These are phyloP conservation scores for Hypoxylon rickii DNA, from an alignment of 495 filamentous ascomycete genomes.

Conservation along the genomic window DNA sequence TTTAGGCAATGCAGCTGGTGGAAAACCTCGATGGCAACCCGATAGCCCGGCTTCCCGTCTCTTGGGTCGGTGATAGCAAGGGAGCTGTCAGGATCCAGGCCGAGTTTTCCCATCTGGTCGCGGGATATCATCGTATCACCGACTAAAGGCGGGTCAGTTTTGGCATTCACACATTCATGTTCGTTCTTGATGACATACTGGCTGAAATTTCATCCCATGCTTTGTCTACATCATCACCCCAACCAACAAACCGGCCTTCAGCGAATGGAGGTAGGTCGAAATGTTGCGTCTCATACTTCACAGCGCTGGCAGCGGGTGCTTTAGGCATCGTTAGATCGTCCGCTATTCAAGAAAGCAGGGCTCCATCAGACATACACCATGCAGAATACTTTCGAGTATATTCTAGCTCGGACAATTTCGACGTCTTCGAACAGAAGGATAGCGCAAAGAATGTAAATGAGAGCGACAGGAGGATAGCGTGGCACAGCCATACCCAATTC, in stretches of 20 bases:
- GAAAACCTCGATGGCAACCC: slow-evolving; percentile 60
- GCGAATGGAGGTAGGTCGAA: slow-evolving; percentile 48
- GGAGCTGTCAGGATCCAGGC: slow-evolving; percentile 48
- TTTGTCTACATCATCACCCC: slow-evolving; percentile 49
- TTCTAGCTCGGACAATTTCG: slow-evolving; percentile 33
- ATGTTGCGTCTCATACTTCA: slow-evolving; percentile 49
- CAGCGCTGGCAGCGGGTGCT: slow-evolving; percentile 52
- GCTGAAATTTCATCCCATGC: slow-evolving; percentile 52
- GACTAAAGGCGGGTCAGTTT: slow-evolving; percentile 29
- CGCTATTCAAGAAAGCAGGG: background rate
- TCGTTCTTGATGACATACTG: slow-evolving; percentile 33
- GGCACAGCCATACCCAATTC: slow-evolving; percentile 51
- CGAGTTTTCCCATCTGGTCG: slow-evolving; percentile 52
- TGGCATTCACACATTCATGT: background rate
- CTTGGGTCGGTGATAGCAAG: slow-evolving; percentile 54
- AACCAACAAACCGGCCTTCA: slow-evolving; percentile 49
- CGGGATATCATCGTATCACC: slow-evolving; percentile 57
- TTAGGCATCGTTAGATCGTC: slow-evolving; percentile 22
- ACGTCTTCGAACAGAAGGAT: slow-evolving; percentile 42
- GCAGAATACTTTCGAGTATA: slow-evolving; percentile 36
- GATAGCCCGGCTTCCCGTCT: slow-evolving; percentile 54
- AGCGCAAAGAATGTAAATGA: slow-evolving; percentile 50
- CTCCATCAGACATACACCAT: slow-evolving; percentile 37
- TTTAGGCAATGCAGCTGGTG: slow-evolving; percentile 62
- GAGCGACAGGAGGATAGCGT: slow-evolving; percentile 47